phyloP scores from a whole-genome alignment of 2,329 filamentous ascomycete species.

The Aspergillus caelatus region DNA sequence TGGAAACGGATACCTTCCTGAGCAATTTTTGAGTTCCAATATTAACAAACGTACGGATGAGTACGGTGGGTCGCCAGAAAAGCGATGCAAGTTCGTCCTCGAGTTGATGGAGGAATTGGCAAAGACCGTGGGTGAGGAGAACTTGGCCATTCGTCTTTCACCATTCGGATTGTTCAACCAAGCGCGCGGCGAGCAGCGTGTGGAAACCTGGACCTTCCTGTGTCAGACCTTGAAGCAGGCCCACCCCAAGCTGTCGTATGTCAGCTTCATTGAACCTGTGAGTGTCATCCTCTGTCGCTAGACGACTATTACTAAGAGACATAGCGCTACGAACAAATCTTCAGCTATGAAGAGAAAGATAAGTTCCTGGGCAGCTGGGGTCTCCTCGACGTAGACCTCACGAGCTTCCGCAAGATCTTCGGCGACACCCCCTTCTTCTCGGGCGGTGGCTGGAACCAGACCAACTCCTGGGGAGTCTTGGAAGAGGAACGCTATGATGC shows the following conservation, averaged over 20 bases:
- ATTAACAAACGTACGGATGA: conserved; percentile 54
- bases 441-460: conserved; percentile 57
- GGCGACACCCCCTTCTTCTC: conserved; percentile 58
- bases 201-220: conserved; percentile 58
- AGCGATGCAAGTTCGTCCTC: conserved; percentile 58
- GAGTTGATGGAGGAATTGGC: conserved; percentile 56
- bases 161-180: conserved; percentile 59
- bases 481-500: conserved; percentile 53
- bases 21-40: conserved; percentile 56
- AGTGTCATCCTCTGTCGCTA: conserved; percentile 1
- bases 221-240: conserved; percentile 52
- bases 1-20: conserved; percentile 55
- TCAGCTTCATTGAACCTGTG: conserved; percentile 59
- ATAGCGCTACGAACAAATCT: conserved; percentile 56
- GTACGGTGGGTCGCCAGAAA: conserved; percentile 56
- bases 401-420: conserved; percentile 55
- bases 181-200: conserved; percentile 51
- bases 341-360: conserved; percentile 53
- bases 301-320: not conserved
- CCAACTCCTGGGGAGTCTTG: conserved; percentile 54
- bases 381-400: conserved; percentile 49
- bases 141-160: conserved; percentile 50
- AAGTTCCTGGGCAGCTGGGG: conserved; percentile 53
- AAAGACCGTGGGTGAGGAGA: conserved; percentile 49
- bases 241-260: conserved; percentile 52